phyloP scores from a whole-genome alignment of 352 stramenopile genomes.

The Globisporangium solare region DNA sequence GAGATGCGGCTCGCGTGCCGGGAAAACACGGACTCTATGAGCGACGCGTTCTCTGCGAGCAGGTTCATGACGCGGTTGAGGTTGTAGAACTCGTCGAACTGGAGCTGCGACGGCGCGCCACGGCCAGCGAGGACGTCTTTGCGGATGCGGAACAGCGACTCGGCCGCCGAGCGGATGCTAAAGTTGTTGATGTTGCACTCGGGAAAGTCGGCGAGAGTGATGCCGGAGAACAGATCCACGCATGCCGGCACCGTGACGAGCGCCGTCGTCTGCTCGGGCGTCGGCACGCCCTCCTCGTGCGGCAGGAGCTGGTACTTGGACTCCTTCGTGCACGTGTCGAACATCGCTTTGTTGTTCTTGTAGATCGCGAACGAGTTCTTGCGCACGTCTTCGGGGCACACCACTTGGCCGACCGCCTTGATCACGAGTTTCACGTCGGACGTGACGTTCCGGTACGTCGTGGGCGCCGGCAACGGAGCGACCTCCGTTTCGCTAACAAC shows the following conservation, averaged over 20 bases:
- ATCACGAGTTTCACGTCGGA: conserved; percentile 21
- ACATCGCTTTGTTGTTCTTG: conserved; percentile 37
- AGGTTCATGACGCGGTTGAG: conserved; percentile 26
- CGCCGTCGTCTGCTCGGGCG: conserved; percentile 9
- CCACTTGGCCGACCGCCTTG: conserved; percentile 1
- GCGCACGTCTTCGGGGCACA: conserved; percentile 17
- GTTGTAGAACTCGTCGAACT: conserved; percentile 29
- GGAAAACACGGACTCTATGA: conserved; percentile 21
- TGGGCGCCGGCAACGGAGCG: conserved; percentile 1
- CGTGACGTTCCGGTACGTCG: conserved; percentile 10
- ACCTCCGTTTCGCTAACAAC: background rate
- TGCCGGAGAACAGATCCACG: conserved; percentile 12
- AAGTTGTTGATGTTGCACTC: conserved; percentile 16
- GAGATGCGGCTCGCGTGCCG: conserved; percentile 15
- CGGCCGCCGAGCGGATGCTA: conserved; percentile 16
- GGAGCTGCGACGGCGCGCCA: conserved; percentile 13
- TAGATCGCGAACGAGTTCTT: conserved; percentile 36
- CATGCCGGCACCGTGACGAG: conserved; percentile 6
- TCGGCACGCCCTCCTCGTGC: background rate
- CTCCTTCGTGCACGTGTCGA: conserved; percentile 23
- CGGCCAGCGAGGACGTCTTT: conserved; percentile 18
- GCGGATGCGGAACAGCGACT: conserved; percentile 22
- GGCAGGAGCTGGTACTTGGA: conserved; percentile 3
- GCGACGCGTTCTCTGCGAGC: conserved; percentile 20
- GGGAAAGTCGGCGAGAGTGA: conserved; percentile 10